Evolutionary conservation across 2,329 filamentous ascomycete genomes (phyloP), one percentile per base, ranked within the genome.

Genomic region (Penicillium sp.): DNA sequence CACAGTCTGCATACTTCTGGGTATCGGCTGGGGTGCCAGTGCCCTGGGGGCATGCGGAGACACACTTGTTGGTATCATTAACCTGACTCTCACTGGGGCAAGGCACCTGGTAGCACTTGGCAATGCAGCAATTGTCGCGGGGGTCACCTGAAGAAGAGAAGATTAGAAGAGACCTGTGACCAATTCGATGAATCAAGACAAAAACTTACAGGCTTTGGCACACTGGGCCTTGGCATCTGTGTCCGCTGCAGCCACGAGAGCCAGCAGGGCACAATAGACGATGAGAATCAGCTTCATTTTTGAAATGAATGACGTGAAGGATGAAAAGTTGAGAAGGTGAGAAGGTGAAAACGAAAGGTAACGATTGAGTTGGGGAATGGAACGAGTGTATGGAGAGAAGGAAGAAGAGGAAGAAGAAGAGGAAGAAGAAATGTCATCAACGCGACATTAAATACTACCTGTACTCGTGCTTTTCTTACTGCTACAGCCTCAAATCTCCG

Each of bases 21-120:
- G 76, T 79, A 56, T 77, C 80, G 12, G 67, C 68, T 3, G 75
- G 67, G 27, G 77, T 73, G 43, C 81, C 81, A 59, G 76, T 74
- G 52, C 81, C 81, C 73, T 83, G 80, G 54, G 79, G 76, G 68
- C 82, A 84, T 51, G 77, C 73, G 44, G 74, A 74, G 45, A 79
- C 80, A 63, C 82, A 84, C 47, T 75, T 69, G 65, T 74, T 81
- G 67, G 80, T 83, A 55, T 76, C 73, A 63, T 81, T 77, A 63
- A 74, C 79, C 69, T 80, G 75, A 46, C 67, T 65, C n/a, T 76
- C 73, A 67, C 77, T 78, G 58, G 81, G 81, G 67, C 78, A 81
- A 29, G 82, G 81, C 37, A 79, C 77, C 35, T 77, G 73, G 61
- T 79, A 72, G 71, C 82, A 84, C 14, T 69, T 65, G 35, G 82